These are phyloP conservation scores for Starmerella sirachaensis DNA, from an alignment of 805 yeast species.

Conservation along the genomic window DNA sequence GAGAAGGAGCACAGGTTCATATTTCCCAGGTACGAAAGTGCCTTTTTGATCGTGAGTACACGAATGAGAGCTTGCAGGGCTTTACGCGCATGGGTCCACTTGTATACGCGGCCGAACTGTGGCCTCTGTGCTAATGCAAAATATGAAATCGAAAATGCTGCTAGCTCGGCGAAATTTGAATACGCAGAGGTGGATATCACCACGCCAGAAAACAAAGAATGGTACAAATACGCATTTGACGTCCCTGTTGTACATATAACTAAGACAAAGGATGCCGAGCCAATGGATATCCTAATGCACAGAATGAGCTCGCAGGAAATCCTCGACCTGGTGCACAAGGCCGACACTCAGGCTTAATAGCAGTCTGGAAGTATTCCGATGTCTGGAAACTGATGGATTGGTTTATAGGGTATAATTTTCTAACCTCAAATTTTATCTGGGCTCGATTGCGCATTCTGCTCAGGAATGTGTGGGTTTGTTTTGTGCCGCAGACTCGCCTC, in stretches of 20 bases:
- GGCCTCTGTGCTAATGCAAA: conserved; percentile 30
- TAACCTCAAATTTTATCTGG: too few species aligned
- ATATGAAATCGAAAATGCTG: conserved; percentile 19
- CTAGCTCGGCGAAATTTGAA: conserved; percentile 15
- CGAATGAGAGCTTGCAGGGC: conserved; percentile 7
- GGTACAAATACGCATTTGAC: conserved; percentile 30
- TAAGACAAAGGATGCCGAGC: conserved; percentile 4
- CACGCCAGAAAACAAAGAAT: conserved; percentile 25
- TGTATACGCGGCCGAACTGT: conserved; percentile 29
- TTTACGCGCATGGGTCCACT: conserved; percentile 18
- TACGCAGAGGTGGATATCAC: conserved; percentile 27
- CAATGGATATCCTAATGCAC: conserved; percentile 22
- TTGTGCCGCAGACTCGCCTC: too few species aligned
- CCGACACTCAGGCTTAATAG: too few species aligned
- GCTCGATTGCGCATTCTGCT: too few species aligned
- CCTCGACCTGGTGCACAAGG: too few species aligned
- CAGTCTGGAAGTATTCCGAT: too few species aligned
- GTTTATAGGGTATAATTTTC: too few species aligned
- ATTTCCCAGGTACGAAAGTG: background rate
- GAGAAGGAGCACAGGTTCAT: too few species aligned
- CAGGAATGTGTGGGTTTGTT: too few species aligned
- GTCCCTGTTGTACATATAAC: conserved; percentile 29
- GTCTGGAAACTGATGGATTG: too few species aligned
- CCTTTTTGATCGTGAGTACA: background rate
- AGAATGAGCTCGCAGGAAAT: too few species aligned